Base-by-base conservation (phyloP, 2,329 filamentous ascomycete genomes). In the Phaeosphaeria sp. region DNA sequence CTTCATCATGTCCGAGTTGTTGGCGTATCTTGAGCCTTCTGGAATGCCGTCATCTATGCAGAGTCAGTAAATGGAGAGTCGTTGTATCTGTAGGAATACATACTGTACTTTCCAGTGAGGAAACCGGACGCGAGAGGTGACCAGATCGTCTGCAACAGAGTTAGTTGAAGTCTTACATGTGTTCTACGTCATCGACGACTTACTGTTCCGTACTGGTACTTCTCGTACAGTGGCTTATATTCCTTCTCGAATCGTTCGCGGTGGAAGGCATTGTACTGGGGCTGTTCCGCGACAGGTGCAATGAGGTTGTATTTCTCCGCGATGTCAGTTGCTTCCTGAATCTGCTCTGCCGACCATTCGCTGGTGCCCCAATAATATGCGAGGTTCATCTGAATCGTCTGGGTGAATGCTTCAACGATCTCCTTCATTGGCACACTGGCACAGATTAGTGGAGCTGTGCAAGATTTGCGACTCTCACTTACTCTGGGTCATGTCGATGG, bases 71-170 rank as follows among this genome's bases (percentile, higher is more conserved):
- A 3, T 13, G n/a, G 13, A 6, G 36, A 41, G 36, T 15, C 11
- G 4, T 15, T 13, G 15, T 6, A 15, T 13, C n/a, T 41, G 36
- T 6, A 5, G 9, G 36, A 15, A 41, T 15, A 41, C 36, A 41
- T 41, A 73, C 87, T 87, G 80, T 89, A 88, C 77, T 88, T 89
- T 67, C 86, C 86, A 7, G 84, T 87, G 53, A 89, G 73, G 41
- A 88, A 74, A 56, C 86, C 86, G 27, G 79, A 83, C 47, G 82
- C 83, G 9, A 87, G 78, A 20, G 85, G 84, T 21, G 77, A 81
- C 82, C 83, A 86, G 21, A 58, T 58, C 25, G 81, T 84, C 30
- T 30, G 25, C 25, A 30, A 30, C 25, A 30, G 11, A 30, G 6
- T 30, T 30, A 30, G 25, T 11, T 30, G 6, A 30, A 5, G 5